phyloP scores from a whole-genome alignment of 2,329 filamentous ascomycete species.

The Harringtonia lauricola region DNA sequence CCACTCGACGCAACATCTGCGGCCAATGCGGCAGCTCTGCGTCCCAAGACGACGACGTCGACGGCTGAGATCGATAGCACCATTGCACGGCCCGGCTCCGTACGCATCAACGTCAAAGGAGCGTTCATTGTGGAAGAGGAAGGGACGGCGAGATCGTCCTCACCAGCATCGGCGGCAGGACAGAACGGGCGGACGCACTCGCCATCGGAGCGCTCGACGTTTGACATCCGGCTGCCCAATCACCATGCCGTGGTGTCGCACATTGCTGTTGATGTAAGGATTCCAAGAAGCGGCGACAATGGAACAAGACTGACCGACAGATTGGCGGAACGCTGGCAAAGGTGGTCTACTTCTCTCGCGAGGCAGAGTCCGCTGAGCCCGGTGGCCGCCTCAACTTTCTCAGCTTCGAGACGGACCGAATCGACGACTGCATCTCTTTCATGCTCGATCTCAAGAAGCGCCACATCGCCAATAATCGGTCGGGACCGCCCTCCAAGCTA shows the following conservation, averaged over 20 bases:
- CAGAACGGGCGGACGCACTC: constrained; percentile 8
- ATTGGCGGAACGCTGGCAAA: constrained; percentile 95
- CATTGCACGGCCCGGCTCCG: constrained; percentile 54
- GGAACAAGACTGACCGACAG: constrained; percentile 30
- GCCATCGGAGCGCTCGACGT: constrained; percentile 49
- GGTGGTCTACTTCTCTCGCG: constrained; percentile 92
- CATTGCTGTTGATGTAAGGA: constrained; percentile 83
- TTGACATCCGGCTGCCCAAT: constrained; percentile 91
- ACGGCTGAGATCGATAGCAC: constrained; percentile 49
- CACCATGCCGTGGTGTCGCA: constrained; percentile 94
- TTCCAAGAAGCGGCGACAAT: not conserved
- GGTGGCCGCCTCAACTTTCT: constrained; percentile 91
- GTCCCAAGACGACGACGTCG: constrained; percentile 31
- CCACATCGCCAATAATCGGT: constrained; percentile 65
- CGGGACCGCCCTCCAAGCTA: constrained; percentile 52
- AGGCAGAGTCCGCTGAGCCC: constrained; percentile 65
- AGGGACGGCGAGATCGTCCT: constrained; percentile 26
- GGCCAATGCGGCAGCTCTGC: not conserved
- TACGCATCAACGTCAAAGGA: constrained; percentile 92
- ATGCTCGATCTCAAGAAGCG: constrained; percentile 78
- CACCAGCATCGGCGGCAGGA: constrained; percentile 9
- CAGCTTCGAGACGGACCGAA: constrained; percentile 90
- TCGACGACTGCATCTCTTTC: constrained; percentile 88
- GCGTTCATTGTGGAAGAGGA: constrained; percentile 93
- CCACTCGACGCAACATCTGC: not conserved